Base-by-base conservation (phyloP, 108 stramenopile species). In the Seminavis robusta region DNA sequence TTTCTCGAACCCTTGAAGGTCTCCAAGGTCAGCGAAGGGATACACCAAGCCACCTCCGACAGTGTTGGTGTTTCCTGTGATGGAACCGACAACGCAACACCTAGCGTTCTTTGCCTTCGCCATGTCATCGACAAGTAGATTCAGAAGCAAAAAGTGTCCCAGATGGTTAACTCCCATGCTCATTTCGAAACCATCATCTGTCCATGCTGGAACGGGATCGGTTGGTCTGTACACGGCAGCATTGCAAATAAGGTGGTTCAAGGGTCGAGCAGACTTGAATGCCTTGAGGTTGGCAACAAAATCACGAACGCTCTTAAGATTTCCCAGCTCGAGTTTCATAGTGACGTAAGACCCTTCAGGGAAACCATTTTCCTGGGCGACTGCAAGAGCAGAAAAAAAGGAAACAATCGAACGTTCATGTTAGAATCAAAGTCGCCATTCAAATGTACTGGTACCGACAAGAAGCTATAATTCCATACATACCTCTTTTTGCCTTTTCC, bases 111-210 rank as follows among this genome's bases (percentile, higher is more conserved):
- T 93, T 10, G 91, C 89, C 68, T 84, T 85, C 57, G 84, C 76
- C 83, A 98, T 91, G 67, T 95, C 95, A 54, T 94, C 87, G 25
- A 97, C 52, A 46, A 97, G 65, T 55, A 96, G 72, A 56, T 95
- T 86, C 6, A 77, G 80, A 38, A 97, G 67, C 49, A 95, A 62
- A 67, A 97, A 97, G 63, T 97, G 97, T 27, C 97, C 95, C 44
- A 97, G 71, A 67, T 97, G 95, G 80, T 97, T 97, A 20, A 95
- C 91, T 27, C 92, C 95, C 93, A 97, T 87, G 46, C 76, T 76
- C 84, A 94, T 90, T 77, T 98, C 95, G 69, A 94, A 98, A n/a
- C 95, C 95, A 71, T 96, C 95, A 59, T 96, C 93, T 26, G 95
- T 96, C 81, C 83, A 94, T 5, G 76, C 74, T 32, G 95, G 92